phyloP scores from a whole-genome alignment of 2,329 filamentous ascomycete species.

The Fusarium multiceps region DNA sequence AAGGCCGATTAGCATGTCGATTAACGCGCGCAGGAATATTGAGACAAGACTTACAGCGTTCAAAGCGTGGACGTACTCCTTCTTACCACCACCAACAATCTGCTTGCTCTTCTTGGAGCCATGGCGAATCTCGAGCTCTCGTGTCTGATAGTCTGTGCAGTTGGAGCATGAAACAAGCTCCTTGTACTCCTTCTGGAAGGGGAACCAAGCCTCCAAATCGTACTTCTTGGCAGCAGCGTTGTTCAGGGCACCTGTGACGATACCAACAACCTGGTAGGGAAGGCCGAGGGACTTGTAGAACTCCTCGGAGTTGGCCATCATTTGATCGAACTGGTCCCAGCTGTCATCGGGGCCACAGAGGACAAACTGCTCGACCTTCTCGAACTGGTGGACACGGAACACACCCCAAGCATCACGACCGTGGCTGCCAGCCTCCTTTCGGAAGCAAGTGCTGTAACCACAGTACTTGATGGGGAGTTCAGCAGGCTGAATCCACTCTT shows the following conservation, averaged over 20 bases:
- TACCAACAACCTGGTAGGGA: slow-evolving; percentile 91
- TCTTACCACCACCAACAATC: slow-evolving; percentile 76
- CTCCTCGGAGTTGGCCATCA: slow-evolving; percentile 91
- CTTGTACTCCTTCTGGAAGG: slow-evolving; percentile 97
- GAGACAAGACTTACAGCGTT: slow-evolving; percentile 67
- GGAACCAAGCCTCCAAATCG: slow-evolving; percentile 96
- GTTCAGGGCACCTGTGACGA: slow-evolving; percentile 96
- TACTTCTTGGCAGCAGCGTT: slow-evolving; percentile 84
- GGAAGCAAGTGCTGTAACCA: slow-evolving; percentile 94
- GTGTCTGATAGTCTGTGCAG: slow-evolving; percentile 96
- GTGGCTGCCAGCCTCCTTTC: slow-evolving; percentile 90
- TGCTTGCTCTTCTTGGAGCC: slow-evolving; percentile 74
- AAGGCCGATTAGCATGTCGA: slow-evolving; percentile 14
- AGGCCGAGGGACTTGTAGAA: slow-evolving; percentile 93
- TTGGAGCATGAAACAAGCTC: slow-evolving; percentile 98
- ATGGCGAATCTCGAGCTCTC: slow-evolving; percentile 91
- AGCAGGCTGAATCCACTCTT: slow-evolving; percentile 88
- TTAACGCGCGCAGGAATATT: background rate
- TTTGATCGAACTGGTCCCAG: slow-evolving; percentile 92
- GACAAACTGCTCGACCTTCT: slow-evolving; percentile 88
- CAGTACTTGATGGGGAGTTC: slow-evolving; percentile 86
- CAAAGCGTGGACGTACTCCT: slow-evolving; percentile 93
- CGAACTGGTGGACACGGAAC: slow-evolving; percentile 98
- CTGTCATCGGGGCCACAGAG: slow-evolving; percentile 88
- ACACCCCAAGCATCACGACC: slow-evolving; percentile 96